phyloP scores from a whole-genome alignment of 1,284 basidiomycete species.

The Peniophora sp. region DNA sequence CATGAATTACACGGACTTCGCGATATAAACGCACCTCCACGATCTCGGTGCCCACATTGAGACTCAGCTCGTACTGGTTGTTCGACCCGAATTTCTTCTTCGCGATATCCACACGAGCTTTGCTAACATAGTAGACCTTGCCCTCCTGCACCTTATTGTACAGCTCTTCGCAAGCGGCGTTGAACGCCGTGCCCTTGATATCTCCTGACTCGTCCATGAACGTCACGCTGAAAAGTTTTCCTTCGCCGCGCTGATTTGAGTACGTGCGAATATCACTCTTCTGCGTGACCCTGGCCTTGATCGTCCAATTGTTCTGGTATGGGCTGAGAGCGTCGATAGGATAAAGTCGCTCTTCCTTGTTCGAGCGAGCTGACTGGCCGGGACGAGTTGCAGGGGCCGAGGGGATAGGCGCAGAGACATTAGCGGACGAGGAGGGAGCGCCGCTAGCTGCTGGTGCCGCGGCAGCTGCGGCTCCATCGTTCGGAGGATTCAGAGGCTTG shows the following conservation, averaged over 20 bases:
- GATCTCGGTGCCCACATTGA: conserved; percentile 82
- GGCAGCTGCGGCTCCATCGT: conserved; percentile 12
- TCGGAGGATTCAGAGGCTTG: conserved; percentile 19
- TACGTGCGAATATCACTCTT: conserved; percentile 89
- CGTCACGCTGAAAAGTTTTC: conserved; percentile 90
- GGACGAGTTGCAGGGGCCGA: conserved; percentile 16
- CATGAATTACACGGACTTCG: conserved; percentile 2
- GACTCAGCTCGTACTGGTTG: conserved; percentile 91
- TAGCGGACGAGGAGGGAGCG: conserved; percentile 14
- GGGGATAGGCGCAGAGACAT: conserved; percentile 10
- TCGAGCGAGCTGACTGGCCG: conserved; percentile 7
- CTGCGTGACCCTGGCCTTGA: conserved; percentile 89
- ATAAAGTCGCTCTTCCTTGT: conserved; percentile 36
- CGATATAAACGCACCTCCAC: conserved; percentile 49
- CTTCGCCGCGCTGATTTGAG: conserved; percentile 89
- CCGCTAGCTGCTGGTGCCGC: conserved; percentile 14
- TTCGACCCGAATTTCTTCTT: conserved; percentile 93
- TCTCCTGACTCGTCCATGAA: conserved; percentile 95
- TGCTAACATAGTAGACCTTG: conserved; percentile 89
- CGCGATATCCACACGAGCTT: conserved; percentile 87
- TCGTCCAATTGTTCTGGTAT: conserved; percentile 98
- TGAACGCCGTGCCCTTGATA: conserved; percentile 91
- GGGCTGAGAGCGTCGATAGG: conserved; percentile 95
- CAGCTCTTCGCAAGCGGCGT: conserved; percentile 77
- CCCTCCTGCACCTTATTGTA: conserved; percentile 85